Conservation (phyloP, 768 basidiomycete species). For the Tephrocybe rancida region DNA sequence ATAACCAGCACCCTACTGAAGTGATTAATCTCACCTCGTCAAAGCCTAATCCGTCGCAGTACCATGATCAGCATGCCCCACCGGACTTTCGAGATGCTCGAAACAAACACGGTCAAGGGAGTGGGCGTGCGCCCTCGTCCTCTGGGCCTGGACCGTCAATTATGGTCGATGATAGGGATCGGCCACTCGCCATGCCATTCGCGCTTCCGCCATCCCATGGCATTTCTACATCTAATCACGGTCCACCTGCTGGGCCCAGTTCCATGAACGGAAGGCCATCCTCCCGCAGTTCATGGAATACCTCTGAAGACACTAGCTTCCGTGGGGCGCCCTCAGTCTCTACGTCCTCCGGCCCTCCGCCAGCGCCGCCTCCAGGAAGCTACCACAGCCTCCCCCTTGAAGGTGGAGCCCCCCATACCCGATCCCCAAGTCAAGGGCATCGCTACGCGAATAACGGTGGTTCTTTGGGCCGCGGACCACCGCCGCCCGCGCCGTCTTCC, state of each 20-base stretch:
- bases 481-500: conserved; percentile 17
- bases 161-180: conserved; percentile 50
- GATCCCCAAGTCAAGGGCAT: conserved; percentile 47
- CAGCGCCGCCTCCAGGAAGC: conserved; percentile 25
- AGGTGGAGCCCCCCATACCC: conserved; percentile 17
- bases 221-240: conserved; percentile 18
- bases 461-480: conserved; percentile 22
- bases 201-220: conserved; percentile 39
- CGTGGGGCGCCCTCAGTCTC: conserved; percentile 28
- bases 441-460: conserved; percentile 33
- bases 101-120: conserved; percentile 30
- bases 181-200: conserved; percentile 56
- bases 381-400: conserved; percentile 26
- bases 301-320: conserved; percentile 29
- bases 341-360: conserved; percentile 25
- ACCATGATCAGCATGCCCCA: conserved; percentile 31
- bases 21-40: conserved; percentile 51
- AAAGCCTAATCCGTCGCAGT: conserved; percentile 29
- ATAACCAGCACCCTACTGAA: conserved; percentile 48
- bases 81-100: conserved; percentile 30
- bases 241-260: conserved; percentile 17
- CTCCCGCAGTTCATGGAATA: conserved; percentile 35
- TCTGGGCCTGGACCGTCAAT: conserved; percentile 21
- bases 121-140: conserved; percentile 13
- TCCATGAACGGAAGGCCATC: conserved; percentile 29